Evolutionary conservation across 129 eudicot genomes (phyloP).

Genomic region (Silybum marianum): DNA sequence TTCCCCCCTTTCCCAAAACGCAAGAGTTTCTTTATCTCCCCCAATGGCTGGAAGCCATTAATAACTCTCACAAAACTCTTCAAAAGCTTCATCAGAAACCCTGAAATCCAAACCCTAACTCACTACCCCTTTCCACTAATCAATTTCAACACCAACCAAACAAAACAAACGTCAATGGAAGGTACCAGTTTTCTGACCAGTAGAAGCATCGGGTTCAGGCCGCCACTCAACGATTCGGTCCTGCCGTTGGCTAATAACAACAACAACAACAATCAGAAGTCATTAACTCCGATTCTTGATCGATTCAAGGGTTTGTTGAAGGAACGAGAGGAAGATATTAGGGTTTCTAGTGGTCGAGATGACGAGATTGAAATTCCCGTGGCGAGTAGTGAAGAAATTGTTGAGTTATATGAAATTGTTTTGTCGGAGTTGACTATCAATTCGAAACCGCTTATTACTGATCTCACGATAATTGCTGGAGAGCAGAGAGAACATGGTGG

Average conservation of each 20-base stretch:
- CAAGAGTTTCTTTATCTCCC: constrained; percentile 13
- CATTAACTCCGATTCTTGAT: constrained; percentile 58
- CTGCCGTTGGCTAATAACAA: constrained; percentile 22
- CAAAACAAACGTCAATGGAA: constrained; percentile 35
- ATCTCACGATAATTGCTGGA: constrained; percentile 91
- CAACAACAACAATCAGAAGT: constrained; percentile 36
- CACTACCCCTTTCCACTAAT: neutral
- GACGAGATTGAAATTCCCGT: constrained; percentile 35
- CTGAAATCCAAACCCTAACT: constrained; percentile 22
- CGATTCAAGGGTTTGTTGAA: constrained; percentile 63
- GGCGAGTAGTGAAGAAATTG: constrained; percentile 55
- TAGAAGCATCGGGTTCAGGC: constrained; percentile 39
- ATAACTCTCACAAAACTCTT: constrained; percentile 2
- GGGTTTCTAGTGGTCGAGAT: constrained; percentile 46
- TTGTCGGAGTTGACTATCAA: constrained; percentile 65
- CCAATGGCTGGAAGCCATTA: constrained; percentile 13
- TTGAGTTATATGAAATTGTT: constrained; percentile 57
- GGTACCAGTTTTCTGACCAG: constrained; percentile 38
- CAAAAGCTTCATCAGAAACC: constrained; percentile 34
- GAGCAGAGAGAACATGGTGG: constrained; percentile 68
- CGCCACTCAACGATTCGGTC: constrained; percentile 37
- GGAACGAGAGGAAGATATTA: constrained; percentile 64
- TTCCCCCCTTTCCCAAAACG: constrained; percentile 31
- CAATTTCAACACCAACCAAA: too few relatives aligned
- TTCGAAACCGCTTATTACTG: constrained; percentile 92